phyloP scores from a whole-genome alignment of 129 eudicot genomes.

The Flaveria sonorensis region DNA sequence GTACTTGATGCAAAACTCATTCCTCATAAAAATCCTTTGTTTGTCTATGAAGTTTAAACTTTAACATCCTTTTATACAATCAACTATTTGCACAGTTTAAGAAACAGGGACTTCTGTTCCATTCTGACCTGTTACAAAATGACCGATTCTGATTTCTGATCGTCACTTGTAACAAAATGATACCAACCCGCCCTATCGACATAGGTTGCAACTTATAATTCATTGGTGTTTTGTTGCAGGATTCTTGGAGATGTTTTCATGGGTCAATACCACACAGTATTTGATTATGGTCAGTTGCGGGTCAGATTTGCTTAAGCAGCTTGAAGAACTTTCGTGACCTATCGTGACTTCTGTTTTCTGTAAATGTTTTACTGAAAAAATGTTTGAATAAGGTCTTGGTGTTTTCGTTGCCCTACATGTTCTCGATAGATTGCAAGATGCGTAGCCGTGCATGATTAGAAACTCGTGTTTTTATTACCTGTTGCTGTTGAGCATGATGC shows the following conservation, averaged over 20 bases:
- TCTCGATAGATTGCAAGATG: conserved; percentile 4
- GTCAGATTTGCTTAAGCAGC: conserved; percentile 98
- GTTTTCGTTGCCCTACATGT: background rate
- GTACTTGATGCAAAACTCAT: conserved; percentile 36
- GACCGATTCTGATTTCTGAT: background rate
- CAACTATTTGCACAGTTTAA: background rate
- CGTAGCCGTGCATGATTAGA: conserved; percentile 15
- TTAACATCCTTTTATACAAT: background rate
- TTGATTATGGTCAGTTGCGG: conserved; percentile 62
- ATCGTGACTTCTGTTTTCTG: conserved; percentile 15
- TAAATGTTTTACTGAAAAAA: conserved; percentile 21
- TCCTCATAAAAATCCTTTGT: background rate
- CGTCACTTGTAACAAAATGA: background rate
- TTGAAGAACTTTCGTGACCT: conserved; percentile 33
- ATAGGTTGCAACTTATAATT: background rate
- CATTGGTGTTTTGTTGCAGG: conserved; percentile 48
- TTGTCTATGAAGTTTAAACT: background rate
- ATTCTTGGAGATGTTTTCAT: conserved; percentile 94
- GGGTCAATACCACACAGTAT: conserved; percentile 88
- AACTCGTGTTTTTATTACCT: background rate
- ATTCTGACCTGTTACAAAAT: background rate
- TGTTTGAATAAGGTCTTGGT: conserved; percentile 14
- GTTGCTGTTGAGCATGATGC: background rate
- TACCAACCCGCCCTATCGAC: background rate
- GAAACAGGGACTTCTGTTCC: background rate